Evolutionary conservation across 345 rosid species (phyloP).

Genomic region (Populus euphratica): DNA sequence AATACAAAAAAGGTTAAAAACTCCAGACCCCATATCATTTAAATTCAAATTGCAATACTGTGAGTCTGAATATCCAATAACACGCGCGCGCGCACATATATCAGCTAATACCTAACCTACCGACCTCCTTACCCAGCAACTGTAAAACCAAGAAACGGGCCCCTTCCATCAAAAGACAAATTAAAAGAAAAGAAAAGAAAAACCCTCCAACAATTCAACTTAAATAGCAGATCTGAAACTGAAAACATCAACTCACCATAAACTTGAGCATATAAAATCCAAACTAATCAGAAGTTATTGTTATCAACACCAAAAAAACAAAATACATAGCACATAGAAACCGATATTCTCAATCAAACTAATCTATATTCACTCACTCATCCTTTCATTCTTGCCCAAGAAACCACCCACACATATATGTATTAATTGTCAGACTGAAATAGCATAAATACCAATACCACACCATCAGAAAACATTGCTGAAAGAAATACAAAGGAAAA

Average conservation of each 20-base stretch:
- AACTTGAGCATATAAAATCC: not conserved
- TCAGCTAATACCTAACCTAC: not conserved
- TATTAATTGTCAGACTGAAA: not conserved
- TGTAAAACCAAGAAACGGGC: not conserved
- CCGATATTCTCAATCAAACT: too few relatives aligned
- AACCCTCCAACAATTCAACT: not conserved
- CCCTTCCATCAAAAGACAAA: not conserved
- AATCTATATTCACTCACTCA: too few relatives aligned
- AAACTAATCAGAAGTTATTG: not conserved
- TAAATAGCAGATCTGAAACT: conserved; percentile 25
- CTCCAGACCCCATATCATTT: not conserved
- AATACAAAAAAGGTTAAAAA: not conserved
- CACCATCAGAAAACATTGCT: not conserved
- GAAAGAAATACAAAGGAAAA: not conserved
- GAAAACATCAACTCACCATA: not conserved
- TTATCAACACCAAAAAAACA: not conserved
- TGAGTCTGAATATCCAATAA: not conserved
- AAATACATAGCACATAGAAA: not conserved
- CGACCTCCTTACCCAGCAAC: not conserved
- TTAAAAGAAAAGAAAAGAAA: not conserved
- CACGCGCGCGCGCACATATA: too few relatives aligned
- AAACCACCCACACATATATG: not conserved
- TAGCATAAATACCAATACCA: not conserved
- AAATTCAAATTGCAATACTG: not conserved
- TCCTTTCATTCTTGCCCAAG: not conserved